These are phyloP conservation scores for Ustilago tritici DNA, from an alignment of 1,284 basidiomycete genomes.

Conservation along the genomic window DNA sequence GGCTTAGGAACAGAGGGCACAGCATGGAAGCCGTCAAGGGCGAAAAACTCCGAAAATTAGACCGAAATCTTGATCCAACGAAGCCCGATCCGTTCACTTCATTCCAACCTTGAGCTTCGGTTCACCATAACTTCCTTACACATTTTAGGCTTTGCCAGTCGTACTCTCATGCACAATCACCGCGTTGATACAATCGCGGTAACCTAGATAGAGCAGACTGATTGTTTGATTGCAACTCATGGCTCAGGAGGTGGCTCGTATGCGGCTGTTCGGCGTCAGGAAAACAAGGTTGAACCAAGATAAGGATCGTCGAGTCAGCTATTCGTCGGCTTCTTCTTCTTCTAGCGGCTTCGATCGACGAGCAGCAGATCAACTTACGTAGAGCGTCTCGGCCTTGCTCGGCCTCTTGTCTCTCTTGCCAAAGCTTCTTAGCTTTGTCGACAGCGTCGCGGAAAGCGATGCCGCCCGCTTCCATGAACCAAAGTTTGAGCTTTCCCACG, in stretches of 20 bases:
- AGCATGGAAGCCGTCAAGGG: neutral
- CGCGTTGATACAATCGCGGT: neutral
- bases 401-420: constrained; percentile 22
- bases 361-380: constrained; percentile 29
- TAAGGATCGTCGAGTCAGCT: neutral
- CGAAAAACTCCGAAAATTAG: constrained; percentile 20
- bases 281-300: neutral
- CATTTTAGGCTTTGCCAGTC: constrained; percentile 5
- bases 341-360: neutral
- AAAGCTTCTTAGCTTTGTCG: constrained; percentile 30
- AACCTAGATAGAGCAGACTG: neutral
- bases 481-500: constrained; percentile 58
- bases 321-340: neutral
- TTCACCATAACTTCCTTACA: neutral
- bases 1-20: neutral
- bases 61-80: constrained; percentile 11
- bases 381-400: constrained; percentile 49
- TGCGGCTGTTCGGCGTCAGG: constrained; percentile 15
- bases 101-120: constrained; percentile 8
- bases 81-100: constrained; percentile 6
- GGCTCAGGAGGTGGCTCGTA: constrained; percentile 27
- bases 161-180: neutral
- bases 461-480: constrained; percentile 58
- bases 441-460: constrained; percentile 55
- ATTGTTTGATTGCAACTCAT: neutral